Evolutionary conservation across 257 asterid species (phyloP).

Genomic region (Fraxinus cuspidata): DNA sequence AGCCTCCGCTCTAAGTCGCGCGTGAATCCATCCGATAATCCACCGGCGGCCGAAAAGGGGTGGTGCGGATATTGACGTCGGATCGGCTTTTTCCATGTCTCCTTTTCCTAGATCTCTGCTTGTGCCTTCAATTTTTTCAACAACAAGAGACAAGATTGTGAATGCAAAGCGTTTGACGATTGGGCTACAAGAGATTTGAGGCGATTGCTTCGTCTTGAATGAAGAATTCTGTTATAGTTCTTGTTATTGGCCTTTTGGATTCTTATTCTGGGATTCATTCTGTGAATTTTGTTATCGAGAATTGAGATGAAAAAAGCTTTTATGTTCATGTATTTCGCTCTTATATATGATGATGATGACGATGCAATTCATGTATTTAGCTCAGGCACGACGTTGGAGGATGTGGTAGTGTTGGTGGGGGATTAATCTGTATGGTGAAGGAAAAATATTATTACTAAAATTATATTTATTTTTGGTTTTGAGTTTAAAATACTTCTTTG

Average conservation of each 20-base stretch:
- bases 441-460: neutral
- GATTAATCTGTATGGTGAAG: neutral
- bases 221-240: neutral
- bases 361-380: neutral
- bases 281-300: constrained; percentile 33
- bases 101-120: constrained; percentile 64
- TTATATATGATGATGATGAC: neutral
- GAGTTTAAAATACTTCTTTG: too few species aligned
- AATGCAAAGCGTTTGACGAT: constrained; percentile 37
- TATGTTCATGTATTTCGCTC: neutral
- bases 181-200: constrained; percentile 57
- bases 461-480: too few species aligned
- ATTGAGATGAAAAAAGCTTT: constrained; percentile 2
- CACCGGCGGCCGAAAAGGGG: constrained; percentile 35
- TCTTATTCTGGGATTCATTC: constrained; percentile 30
- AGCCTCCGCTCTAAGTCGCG: constrained; percentile 53
- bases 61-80: constrained; percentile 28
- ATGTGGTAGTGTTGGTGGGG: neutral
- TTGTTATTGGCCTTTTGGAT: constrained; percentile 11
- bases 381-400: neutral
- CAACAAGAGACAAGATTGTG: constrained; percentile 28
- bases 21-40: constrained; percentile 42
- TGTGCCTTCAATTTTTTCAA: constrained; percentile 53
- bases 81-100: constrained; percentile 48
- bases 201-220: constrained; percentile 60